A percentile compares a stretch with the other conserved stretches of the same genome.
phyloP scores from a whole-genome alignment of 495 filamentous ascomycete genomes.

The Daldinia grandis region DNA sequence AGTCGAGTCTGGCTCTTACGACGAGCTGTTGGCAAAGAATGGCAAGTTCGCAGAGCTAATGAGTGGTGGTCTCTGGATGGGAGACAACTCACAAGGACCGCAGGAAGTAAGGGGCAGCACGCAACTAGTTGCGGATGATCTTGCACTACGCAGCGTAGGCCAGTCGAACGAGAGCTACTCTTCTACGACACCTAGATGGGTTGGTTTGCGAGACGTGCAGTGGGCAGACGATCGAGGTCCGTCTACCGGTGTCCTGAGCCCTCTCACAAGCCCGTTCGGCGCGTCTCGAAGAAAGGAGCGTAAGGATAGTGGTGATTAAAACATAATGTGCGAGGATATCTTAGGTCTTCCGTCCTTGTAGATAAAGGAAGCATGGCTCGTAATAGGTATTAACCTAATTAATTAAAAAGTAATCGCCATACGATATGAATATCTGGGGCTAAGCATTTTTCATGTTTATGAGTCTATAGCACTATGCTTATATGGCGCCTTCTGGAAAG shows the following conservation, averaged over 20 bases:
- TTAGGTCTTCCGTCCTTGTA: not conserved
- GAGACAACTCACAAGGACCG: not conserved
- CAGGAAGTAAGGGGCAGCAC: not conserved
- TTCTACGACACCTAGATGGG: conserved; percentile 33
- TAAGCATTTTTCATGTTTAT: not conserved
- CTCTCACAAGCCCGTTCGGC: conserved; percentile 39
- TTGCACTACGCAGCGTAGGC: conserved; percentile 29
- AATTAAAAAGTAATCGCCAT: not conserved
- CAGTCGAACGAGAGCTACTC: conserved; percentile 18
- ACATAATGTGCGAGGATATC: not conserved
- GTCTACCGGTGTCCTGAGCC: conserved; percentile 40
- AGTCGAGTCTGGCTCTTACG: conserved; percentile 71
- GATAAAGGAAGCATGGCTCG: not conserved
- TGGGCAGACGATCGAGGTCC: conserved; percentile 36
- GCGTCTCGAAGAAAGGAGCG: conserved; percentile 38
- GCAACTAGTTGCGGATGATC: conserved; percentile 1
- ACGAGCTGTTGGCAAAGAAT: conserved; percentile 54
- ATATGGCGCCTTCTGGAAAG: too few relatives aligned
- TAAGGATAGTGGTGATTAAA: conserved; percentile 20
- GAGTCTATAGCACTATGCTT: too few relatives aligned
- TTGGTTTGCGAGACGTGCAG: conserved; percentile 28
- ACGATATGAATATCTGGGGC: not conserved
- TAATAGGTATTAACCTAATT: not conserved
- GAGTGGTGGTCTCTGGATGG: conserved; percentile 48
- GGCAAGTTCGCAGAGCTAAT: conserved; percentile 51